Evolutionary conservation across 768 basidiomycete genomes (phyloP).

Genomic region (Suillus spraguei): DNA sequence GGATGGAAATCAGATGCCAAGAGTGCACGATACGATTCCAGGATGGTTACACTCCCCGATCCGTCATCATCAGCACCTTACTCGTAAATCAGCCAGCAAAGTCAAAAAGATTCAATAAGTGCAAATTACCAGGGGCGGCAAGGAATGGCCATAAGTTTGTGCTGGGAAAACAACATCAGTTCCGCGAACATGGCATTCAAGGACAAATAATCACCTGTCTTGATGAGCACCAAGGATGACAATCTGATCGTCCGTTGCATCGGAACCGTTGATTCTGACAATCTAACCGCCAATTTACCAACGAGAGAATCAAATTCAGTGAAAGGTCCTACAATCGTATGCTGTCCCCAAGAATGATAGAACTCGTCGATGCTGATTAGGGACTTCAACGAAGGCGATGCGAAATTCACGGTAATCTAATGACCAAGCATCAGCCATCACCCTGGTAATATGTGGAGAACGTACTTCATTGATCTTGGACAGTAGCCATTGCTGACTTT

Average conservation of each 20-base stretch:
- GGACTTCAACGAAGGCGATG: constrained; percentile 54
- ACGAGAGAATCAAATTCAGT: constrained; percentile 13
- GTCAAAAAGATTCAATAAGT: not conserved
- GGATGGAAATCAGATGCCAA: constrained; percentile 45
- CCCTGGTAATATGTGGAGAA: constrained; percentile 12
- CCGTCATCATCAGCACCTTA: constrained; percentile 47
- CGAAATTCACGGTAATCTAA: constrained; percentile 67
- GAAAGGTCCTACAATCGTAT: constrained; percentile 58
- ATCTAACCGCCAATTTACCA: constrained; percentile 47
- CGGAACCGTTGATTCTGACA: constrained; percentile 73
- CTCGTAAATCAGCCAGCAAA: constrained; percentile 2
- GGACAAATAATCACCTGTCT: constrained; percentile 58
- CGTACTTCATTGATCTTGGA: constrained; percentile 64
- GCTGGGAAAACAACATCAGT: constrained; percentile 35
- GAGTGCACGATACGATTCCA: constrained; percentile 46
- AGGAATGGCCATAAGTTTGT: constrained; percentile 81
- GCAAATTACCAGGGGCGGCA: constrained; percentile 66
- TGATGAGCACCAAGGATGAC: constrained; percentile 82
- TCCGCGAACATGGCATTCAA: constrained; percentile 7
- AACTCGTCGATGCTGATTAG: constrained; percentile 74
- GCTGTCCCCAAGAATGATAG: constrained; percentile 83
- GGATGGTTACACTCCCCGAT: constrained; percentile 47
- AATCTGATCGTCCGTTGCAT: constrained; percentile 57
- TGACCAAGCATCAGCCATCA: constrained; percentile 13
- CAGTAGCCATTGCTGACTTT: constrained; percentile 81